A percentile compares a stretch with the other conserved stretches of the same genome.
These are phyloP conservation scores for Xylaria sp. DNA, from an alignment of 2,329 filamentous ascomycete species.

Conservation along the genomic window DNA sequence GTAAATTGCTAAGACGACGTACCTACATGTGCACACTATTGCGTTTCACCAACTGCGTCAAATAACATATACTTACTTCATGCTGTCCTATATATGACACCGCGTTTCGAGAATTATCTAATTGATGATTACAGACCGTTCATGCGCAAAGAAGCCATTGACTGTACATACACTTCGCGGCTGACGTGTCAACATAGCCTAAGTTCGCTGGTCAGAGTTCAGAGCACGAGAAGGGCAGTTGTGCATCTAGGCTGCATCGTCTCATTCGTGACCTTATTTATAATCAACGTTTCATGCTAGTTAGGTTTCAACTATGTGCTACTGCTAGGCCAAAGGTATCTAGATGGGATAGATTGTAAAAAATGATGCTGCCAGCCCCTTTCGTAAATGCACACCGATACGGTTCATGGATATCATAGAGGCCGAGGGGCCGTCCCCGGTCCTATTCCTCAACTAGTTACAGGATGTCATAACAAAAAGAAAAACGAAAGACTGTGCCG, in stretches of 20 bases:
- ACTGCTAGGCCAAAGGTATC: constrained; percentile 11
- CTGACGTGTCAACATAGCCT: too few species aligned
- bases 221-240: neutral
- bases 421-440: neutral
- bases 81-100: too few species aligned
- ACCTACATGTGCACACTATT: too few species aligned
- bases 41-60: too few species aligned
- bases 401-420: constrained; percentile 12
- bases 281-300: neutral
- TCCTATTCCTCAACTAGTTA: neutral
- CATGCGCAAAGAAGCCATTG: too few species aligned
- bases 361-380: constrained; percentile 6
- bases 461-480: neutral
- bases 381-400: constrained; percentile 17
- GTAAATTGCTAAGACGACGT: too few species aligned
- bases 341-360: constrained; percentile 18
- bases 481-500: constrained; percentile 10
- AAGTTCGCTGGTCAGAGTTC: neutral
- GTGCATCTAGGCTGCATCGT: neutral
- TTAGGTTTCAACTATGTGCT: neutral
- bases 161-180: too few species aligned
- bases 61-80: too few species aligned
- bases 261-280: constrained; percentile 1
- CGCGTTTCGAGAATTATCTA: too few species aligned
- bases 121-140: too few species aligned